These are phyloP conservation scores for Calonectria henricotiae DNA, from an alignment of 2,329 filamentous ascomycete species.

Conservation along the genomic window DNA sequence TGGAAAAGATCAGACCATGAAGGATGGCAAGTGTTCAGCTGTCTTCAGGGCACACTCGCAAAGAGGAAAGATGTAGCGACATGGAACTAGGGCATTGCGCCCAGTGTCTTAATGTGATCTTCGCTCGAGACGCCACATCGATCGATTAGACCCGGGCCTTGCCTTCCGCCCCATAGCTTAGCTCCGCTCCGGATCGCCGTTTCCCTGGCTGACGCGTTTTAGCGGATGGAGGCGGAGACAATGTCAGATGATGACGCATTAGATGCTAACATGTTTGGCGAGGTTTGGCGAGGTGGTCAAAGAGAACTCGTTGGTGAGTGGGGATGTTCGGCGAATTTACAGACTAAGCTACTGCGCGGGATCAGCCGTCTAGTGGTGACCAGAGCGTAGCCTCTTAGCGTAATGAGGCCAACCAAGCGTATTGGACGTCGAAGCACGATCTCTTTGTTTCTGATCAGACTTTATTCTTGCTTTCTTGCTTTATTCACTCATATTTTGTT, in stretches of 20 bases:
- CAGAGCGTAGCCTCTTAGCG: not conserved
- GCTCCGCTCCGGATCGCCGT: not conserved
- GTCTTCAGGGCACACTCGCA: no score
- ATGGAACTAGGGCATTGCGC: not conserved
- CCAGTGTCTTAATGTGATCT: not conserved
- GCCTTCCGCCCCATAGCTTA: not conserved
- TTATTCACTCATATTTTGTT: not conserved
- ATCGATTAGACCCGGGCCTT: not conserved
- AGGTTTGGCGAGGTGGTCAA: not conserved
- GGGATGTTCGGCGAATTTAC: constrained; percentile 7
- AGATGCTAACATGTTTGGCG: not conserved
- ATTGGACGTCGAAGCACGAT: not conserved
- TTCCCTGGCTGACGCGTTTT: not conserved
- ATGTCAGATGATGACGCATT: not conserved
- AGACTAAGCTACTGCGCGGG: not conserved
- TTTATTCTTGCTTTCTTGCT: not conserved
- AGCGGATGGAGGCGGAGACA: not conserved
- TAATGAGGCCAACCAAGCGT: not conserved
- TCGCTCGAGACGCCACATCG: not conserved
- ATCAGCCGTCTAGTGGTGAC: not conserved
- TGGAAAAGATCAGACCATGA: not conserved
- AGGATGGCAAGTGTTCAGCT: no score
- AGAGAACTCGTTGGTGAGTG: not conserved
- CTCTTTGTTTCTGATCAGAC: not conserved
- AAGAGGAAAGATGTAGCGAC: not conserved